A percentile compares a stretch with the other conserved stretches of the same genome.
phyloP scores from a whole-genome alignment of 192 early-diverging fungal species.

The Backusella tuberculispora region DNA sequence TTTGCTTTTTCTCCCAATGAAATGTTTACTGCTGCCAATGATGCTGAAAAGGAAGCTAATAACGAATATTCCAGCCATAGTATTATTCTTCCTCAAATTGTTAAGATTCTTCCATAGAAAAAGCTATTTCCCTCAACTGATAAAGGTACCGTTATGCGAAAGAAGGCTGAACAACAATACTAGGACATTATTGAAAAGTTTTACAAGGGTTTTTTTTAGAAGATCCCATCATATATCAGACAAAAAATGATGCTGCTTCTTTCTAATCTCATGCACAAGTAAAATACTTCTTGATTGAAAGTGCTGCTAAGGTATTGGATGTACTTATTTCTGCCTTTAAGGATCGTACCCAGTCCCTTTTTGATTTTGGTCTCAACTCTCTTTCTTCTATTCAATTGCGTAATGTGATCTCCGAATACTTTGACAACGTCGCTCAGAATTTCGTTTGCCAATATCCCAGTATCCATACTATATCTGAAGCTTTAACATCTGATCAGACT shows the following conservation, averaged over 20 bases:
- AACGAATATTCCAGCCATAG: slow-evolving; percentile 22
- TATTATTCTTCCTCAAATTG: slow-evolving; percentile 24
- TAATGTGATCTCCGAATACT: slow-evolving; percentile 11
- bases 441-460: slow-evolving; percentile 32
- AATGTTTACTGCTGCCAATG: not conserved
- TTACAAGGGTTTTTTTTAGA: slow-evolving; percentile 50
- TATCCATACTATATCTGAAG: not conserved
- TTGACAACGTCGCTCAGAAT: slow-evolving; percentile 25
- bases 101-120: slow-evolving; percentile 29
- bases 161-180: slow-evolving; percentile 51
- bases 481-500: not conserved
- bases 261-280: not conserved
- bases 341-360: slow-evolving; percentile 16
- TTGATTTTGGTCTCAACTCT: slow-evolving; percentile 36
- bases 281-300: not conserved
- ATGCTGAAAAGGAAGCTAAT: slow-evolving; percentile 20
- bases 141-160: slow-evolving; percentile 35
- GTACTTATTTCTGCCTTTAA: not conserved
- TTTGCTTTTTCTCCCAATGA: not conserved
- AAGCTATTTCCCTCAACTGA: slow-evolving; percentile 19
- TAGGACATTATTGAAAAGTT: slow-evolving; percentile 51
- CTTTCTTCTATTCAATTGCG: slow-evolving; percentile 19
- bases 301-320: slow-evolving; percentile 20
- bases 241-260: slow-evolving; percentile 17
- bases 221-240: not conserved